These are phyloP conservation scores for Botryosphaeria agaves DNA, from an alignment of 2,329 filamentous ascomycete species.

Conservation along the genomic window DNA sequence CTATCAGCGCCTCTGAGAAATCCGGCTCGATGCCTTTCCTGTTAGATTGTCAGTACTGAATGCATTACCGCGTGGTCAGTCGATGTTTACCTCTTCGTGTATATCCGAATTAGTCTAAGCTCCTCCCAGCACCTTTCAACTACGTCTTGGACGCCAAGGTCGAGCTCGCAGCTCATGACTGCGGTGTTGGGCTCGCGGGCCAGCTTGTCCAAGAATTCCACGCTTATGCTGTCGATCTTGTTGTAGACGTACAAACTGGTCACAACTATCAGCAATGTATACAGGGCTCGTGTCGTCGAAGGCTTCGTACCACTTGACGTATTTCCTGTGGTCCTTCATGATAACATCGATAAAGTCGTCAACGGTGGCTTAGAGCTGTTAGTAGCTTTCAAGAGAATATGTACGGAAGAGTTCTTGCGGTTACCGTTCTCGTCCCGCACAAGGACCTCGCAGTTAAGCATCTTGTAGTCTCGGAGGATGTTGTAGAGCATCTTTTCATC, in stretches of 20 bases:
- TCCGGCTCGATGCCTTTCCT: slow-evolving; percentile 81
- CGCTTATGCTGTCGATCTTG: slow-evolving; percentile 90
- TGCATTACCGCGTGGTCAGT: not conserved
- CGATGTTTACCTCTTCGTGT: slow-evolving; percentile 54
- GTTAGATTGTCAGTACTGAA: slow-evolving; percentile 6
- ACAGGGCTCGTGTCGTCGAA: not conserved
- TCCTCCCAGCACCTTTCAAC: slow-evolving; percentile 93
- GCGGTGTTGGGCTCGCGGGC: slow-evolving; percentile 86
- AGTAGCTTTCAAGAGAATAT: slow-evolving; percentile 3
- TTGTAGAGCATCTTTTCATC: slow-evolving; percentile 98
- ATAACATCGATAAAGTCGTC: slow-evolving; percentile 99
- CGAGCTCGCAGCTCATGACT: slow-evolving; percentile 94
- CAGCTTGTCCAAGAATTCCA: slow-evolving; percentile 83
- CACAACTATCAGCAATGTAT: slow-evolving; percentile 14
- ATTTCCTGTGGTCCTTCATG: slow-evolving; percentile 97
- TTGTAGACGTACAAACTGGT: slow-evolving; percentile 88
- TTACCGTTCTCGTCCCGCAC: slow-evolving; percentile 75
- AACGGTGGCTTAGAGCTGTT: slow-evolving; percentile 48
- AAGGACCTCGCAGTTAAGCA: slow-evolving; percentile 92
- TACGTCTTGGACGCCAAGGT: slow-evolving; percentile 84
- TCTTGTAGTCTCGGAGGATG: slow-evolving; percentile 96
- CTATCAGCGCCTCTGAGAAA: slow-evolving; percentile 84
- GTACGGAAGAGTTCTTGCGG: not conserved
- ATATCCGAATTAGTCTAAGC: slow-evolving; percentile 73
- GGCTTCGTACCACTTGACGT: slow-evolving; percentile 51